These are phyloP conservation scores for Apiotrichum veenhuisii DNA, from an alignment of 1,284 basidiomycete species.

Conservation along the genomic window DNA sequence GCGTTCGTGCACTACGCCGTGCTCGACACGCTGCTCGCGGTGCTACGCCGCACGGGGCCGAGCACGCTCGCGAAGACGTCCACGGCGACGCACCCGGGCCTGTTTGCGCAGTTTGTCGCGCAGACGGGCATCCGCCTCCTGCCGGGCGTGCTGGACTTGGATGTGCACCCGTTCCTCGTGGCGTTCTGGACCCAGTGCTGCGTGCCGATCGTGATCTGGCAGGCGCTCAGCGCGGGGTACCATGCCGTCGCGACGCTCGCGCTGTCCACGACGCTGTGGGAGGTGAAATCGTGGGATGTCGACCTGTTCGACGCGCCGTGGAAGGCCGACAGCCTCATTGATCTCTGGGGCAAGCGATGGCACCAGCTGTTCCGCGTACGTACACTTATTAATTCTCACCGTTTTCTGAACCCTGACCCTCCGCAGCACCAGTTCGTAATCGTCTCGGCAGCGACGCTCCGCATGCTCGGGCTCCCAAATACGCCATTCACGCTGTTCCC, in stretches of 20 bases:
- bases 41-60: conserved; percentile 27
- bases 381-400: neutral
- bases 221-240: conserved; percentile 35
- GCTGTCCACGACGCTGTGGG: conserved; percentile 25
- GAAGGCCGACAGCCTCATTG: conserved; percentile 38
- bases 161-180: conserved; percentile 14
- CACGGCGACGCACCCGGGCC: neutral
- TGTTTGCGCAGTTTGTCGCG: conserved; percentile 16
- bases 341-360: conserved; percentile 49
- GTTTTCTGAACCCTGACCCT: neutral
- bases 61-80: conserved; percentile 20
- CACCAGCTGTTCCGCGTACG: conserved; percentile 44
- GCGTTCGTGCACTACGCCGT: conserved; percentile 24
- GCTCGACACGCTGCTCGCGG: conserved; percentile 30
- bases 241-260: conserved; percentile 30
- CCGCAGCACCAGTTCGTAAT: conserved; percentile 47
- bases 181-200: conserved; percentile 22
- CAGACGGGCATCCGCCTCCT: conserved; percentile 25
- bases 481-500: conserved; percentile 26
- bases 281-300: conserved; percentile 39
- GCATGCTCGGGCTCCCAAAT: conserved; percentile 21
- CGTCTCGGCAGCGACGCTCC: conserved; percentile 26
- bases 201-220: conserved; percentile 29
- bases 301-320: conserved; percentile 42
- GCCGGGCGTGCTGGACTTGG: conserved; percentile 21